phyloP scores from a whole-genome alignment of 305 asterid species.

The Fraxinus xanthoxyloides region DNA sequence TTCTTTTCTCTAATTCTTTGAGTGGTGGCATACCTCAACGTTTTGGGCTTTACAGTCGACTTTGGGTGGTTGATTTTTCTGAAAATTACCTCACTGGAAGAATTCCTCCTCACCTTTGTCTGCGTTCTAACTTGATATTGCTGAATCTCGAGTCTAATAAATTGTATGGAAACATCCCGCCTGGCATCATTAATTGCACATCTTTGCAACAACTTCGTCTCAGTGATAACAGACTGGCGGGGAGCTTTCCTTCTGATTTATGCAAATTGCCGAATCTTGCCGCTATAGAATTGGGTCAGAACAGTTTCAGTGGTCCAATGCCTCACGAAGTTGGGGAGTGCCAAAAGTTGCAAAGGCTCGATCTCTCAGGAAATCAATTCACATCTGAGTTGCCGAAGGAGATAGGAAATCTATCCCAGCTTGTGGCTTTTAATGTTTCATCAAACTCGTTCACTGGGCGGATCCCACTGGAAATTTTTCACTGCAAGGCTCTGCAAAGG shows the following conservation, averaged over 20 bases:
- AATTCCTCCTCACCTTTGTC: slow-evolving; percentile 68
- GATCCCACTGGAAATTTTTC: slow-evolving; percentile 57
- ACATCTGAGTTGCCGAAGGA: slow-evolving; percentile 60
- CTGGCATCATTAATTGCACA: slow-evolving; percentile 52
- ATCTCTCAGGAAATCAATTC: slow-evolving; percentile 64
- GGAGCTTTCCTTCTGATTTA: slow-evolving; percentile 67
- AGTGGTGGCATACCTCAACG: slow-evolving; percentile 71
- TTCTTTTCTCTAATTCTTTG: slow-evolving; percentile 65
- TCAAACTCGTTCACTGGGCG: slow-evolving; percentile 56
- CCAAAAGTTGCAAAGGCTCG: slow-evolving; percentile 72
- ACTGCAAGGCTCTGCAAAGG: slow-evolving; percentile 72
- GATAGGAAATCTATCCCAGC: slow-evolving; percentile 62
- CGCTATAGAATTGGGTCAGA: slow-evolving; percentile 74
- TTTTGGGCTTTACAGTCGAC: slow-evolving; percentile 59
- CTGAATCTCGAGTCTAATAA: slow-evolving; percentile 69
- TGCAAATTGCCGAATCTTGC: slow-evolving; percentile 65
- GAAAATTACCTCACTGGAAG: slow-evolving; percentile 62
- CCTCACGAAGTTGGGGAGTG: slow-evolving; percentile 62
- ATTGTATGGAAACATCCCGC: slow-evolving; percentile 65
- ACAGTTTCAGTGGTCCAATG: slow-evolving; percentile 61
- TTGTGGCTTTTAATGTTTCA: slow-evolving; percentile 69
- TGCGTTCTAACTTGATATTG: slow-evolving; percentile 50
- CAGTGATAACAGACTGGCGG: slow-evolving; percentile 51
- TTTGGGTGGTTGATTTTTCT: slow-evolving; percentile 84
- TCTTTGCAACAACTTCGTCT: slow-evolving; percentile 70